Conservation (phyloP, 495 filamentous ascomycete genomes). For the Aspergillus indologenus region DNA sequence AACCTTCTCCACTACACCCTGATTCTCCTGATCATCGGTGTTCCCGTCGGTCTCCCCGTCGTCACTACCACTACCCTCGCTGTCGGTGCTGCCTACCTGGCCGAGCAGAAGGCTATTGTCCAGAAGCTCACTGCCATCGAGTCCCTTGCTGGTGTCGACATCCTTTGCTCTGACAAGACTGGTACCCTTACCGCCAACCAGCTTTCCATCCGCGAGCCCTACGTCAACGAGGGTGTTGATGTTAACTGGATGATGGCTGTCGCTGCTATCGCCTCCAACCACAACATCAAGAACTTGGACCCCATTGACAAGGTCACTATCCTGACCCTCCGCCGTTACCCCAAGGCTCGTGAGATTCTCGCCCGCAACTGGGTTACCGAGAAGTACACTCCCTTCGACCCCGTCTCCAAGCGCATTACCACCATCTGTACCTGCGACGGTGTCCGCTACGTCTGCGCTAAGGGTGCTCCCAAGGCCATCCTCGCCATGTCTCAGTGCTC, state of each 20-base stretch:
- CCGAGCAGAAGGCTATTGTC: slow-evolving; percentile 72
- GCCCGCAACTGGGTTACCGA: slow-evolving; percentile 68
- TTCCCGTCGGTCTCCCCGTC: slow-evolving; percentile 72
- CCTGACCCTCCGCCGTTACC: slow-evolving; percentile 69
- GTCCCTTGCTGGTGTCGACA: slow-evolving; percentile 72
- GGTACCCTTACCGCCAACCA: slow-evolving; percentile 80
- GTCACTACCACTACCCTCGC: slow-evolving; percentile 73
- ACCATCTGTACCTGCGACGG: slow-evolving; percentile 63
- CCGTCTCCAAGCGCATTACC: slow-evolving; percentile 76
- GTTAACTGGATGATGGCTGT: slow-evolving; percentile 81
- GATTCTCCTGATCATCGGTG: slow-evolving; percentile 69
- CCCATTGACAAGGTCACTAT: slow-evolving; percentile 77
- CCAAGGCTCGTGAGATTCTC: slow-evolving; percentile 68
- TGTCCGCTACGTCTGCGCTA: slow-evolving; percentile 65
- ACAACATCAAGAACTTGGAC: slow-evolving; percentile 74
- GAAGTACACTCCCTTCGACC: slow-evolving; percentile 76
- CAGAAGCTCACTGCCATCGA: slow-evolving; percentile 76
- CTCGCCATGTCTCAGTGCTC: slow-evolving; percentile 63
- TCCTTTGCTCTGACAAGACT: slow-evolving; percentile 74
- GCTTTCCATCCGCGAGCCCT: slow-evolving; percentile 70
- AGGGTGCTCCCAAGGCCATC: slow-evolving; percentile 74
- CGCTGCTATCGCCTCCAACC: slow-evolving; percentile 69
- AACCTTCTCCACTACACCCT: slow-evolving; percentile 64
- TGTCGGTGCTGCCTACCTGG: slow-evolving; percentile 71
- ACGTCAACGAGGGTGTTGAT: slow-evolving; percentile 70